These are phyloP conservation scores for Psilocybe cubensis DNA, from an alignment of 768 basidiomycete species.

Conservation along the genomic window DNA sequence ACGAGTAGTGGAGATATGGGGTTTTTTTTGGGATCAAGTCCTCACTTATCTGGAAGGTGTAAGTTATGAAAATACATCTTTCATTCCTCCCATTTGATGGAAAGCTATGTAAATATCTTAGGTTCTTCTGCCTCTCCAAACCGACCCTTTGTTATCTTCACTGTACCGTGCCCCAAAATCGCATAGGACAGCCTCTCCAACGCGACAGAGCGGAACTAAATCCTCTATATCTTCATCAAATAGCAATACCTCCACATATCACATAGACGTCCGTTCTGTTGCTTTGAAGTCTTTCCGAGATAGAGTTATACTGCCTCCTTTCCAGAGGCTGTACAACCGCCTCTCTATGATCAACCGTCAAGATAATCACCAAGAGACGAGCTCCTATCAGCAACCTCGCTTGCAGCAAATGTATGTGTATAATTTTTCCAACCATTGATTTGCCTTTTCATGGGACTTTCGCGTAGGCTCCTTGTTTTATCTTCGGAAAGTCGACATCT, in stretches of 20 bases:
- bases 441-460: background rate
- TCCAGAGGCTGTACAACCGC: conserved; percentile 55
- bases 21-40: conserved; percentile 91
- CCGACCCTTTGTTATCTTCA: conserved; percentile 59
- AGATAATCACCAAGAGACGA: conserved; percentile 57
- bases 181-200: conserved; percentile 49
- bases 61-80: conserved; percentile 27
- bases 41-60: conserved; percentile 89
- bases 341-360: conserved; percentile 57
- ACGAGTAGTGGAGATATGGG: conserved; percentile 87
- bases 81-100: background rate
- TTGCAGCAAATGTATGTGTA: conserved; percentile 77
- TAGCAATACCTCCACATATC: conserved; percentile 42
- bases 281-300: conserved; percentile 82
- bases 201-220: conserved; percentile 50
- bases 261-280: conserved; percentile 83
- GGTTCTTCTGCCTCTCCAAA: conserved; percentile 42
- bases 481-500: conserved; percentile 69
- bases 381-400: conserved; percentile 65
- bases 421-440: background rate
- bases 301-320: conserved; percentile 72
- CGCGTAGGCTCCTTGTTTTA: conserved; percentile 70
- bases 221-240: conserved; percentile 38
- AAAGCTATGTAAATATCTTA: conserved; percentile 10
- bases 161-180: conserved; percentile 68